Evolutionary conservation across 176 grass and related monocot genomes (phyloP).

Genomic region (Raddia guianensis): DNA sequence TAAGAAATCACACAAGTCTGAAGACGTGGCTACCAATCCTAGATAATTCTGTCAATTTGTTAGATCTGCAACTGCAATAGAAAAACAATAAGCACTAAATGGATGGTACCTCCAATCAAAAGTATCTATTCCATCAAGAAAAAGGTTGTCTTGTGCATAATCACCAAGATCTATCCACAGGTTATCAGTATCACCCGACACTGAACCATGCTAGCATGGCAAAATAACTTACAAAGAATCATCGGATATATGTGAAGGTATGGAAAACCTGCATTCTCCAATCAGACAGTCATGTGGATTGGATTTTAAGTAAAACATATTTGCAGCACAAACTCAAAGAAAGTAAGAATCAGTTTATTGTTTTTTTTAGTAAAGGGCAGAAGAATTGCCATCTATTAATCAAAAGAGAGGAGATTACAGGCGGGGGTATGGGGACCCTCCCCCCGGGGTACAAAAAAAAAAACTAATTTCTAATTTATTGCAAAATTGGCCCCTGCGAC

Average conservation of each 20-base stretch:
- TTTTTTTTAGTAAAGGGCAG: neutral
- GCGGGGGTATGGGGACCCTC: no score
- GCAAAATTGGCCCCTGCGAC: no score
- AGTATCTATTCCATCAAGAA: neutral
- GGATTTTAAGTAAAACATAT: neutral
- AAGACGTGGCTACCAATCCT: neutral
- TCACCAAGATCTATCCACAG: neutral
- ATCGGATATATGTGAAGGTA: neutral
- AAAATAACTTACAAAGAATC: neutral
- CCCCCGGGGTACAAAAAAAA: no score
- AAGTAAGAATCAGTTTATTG: neutral
- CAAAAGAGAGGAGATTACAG: no score
- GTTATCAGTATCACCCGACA: neutral
- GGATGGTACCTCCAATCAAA: neutral
- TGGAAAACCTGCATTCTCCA: neutral
- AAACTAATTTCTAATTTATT: no score
- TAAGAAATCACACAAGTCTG: neutral
- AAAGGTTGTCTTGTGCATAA: slow-evolving; percentile 4
- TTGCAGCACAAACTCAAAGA: neutral
- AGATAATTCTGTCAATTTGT: neutral
- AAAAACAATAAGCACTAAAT: neutral
- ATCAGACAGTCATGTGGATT: neutral
- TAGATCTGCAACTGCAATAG: neutral
- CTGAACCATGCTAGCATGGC: neutral
- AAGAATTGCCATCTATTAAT: no score